Evolutionary conservation across 805 yeast species (phyloP).

Genomic region (Tetrapisispora namnaoensis): DNA sequence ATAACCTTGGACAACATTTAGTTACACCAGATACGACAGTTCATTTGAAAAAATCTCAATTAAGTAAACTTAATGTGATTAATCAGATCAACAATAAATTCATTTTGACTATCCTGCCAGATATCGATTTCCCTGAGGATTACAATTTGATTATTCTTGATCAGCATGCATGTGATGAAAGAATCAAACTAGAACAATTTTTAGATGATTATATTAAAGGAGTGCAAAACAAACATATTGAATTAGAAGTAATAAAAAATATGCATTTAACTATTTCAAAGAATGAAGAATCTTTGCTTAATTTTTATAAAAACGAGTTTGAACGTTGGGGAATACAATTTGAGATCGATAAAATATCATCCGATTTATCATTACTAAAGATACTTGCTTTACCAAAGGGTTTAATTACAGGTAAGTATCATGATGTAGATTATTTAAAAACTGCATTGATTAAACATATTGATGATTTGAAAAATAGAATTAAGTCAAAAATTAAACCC

Average conservation of each 20-base stretch:
- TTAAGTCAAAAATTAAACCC: background rate
- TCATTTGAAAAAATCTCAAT: slow-evolving; percentile 9
- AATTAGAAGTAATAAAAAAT: slow-evolving; percentile 6
- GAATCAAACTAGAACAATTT: slow-evolving; percentile 49
- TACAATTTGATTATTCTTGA: slow-evolving; percentile 41
- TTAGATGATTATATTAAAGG: slow-evolving; percentile 31
- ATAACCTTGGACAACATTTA: background rate
- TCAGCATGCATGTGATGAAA: slow-evolving; percentile 82
- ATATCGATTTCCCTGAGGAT: background rate
- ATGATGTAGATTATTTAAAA: slow-evolving; percentile 27
- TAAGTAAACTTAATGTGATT: slow-evolving; percentile 30
- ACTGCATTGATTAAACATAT: slow-evolving; percentile 36
- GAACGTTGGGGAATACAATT: slow-evolving; percentile 38
- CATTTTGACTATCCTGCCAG: slow-evolving; percentile 35
- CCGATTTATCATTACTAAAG: slow-evolving; percentile 5
- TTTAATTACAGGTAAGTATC: slow-evolving; percentile 29
- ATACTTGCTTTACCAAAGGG: slow-evolving; percentile 37
- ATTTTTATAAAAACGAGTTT: slow-evolving; percentile 24
- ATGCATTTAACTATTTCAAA: slow-evolving; percentile 14
- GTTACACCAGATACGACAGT: background rate
- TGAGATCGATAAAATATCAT: background rate
- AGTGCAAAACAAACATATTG: slow-evolving; percentile 17
- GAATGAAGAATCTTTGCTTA: slow-evolving; percentile 29
- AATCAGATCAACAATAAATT: slow-evolving; percentile 59
- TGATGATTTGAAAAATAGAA: slow-evolving; percentile 32